Base-by-base conservation (phyloP, 2,329 filamentous ascomycete species). In the Exophiala xenobiotica region DNA sequence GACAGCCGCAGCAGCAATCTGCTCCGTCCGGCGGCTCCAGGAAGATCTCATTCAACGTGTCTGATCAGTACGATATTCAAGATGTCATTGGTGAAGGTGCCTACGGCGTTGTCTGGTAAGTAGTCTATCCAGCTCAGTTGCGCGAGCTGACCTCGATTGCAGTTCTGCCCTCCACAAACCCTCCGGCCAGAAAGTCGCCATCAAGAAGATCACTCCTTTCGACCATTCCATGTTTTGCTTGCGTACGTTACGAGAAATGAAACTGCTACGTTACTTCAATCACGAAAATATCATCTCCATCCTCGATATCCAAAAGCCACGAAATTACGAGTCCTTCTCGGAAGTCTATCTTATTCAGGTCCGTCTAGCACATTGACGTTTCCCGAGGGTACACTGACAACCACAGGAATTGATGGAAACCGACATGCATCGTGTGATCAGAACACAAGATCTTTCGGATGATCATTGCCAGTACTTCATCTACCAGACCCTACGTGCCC, bases 381-480 rank as follows among this genome's bases (percentile, higher is more conserved):
- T n/a, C n/a, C n/a, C n/a, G n/a, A n/a, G n/a, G n/a, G n/a, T n/a
- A n/a, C n/a, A n/a, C n/a, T n/a, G n/a, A n/a, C n/a, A n/a, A n/a
- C n/a, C 56, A 1, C 57, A 95, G 89, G 91, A 96, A 74, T 82
- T 99, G 65, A 99, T 99, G 93, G 93, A 99, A 77, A 99, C 93
- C 41, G 93, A 99, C 68, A 99, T 99, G 93, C 93, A 99, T 73
- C 85, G 93, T 62, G 93, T 99, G 61, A 99, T 99, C 67, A 90
- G 93, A 63, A 99, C 93, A 31, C 93, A 99, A 74, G 93, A 99
- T 68, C 83, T 99, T 39, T 97, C 93, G 29, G 93, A 99, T 71
- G 93, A 99, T 70, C 93, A 99, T 73, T 99, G 93, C 81, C 93
- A 99, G 73, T 99, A 99, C 77, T 99, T 99, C 76, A 99, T 99